These are phyloP conservation scores for Deakozyma indianensis DNA, from an alignment of 805 yeast species.

Conservation along the genomic window DNA sequence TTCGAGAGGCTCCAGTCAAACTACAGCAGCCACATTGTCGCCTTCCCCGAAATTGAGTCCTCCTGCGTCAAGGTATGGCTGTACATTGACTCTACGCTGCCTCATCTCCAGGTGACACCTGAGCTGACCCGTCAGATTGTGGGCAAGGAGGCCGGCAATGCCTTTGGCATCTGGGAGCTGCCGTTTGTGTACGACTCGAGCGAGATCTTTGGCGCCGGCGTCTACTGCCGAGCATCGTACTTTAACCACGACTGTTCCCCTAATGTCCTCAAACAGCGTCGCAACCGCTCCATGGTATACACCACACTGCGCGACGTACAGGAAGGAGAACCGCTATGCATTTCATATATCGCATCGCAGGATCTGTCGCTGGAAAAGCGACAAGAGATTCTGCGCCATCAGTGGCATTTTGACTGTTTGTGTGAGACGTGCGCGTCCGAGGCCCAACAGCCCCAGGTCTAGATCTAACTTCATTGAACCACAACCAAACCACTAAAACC, in stretches of 20 bases:
- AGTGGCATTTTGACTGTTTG: conserved; percentile 48
- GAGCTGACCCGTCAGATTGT: conserved; percentile 30
- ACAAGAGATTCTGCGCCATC: conserved; percentile 27
- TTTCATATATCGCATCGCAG: conserved; percentile 42
- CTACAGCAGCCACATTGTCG: conserved; percentile 30
- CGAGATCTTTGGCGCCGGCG: conserved; percentile 45
- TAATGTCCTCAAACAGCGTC: conserved; percentile 34
- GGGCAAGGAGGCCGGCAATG: conserved; percentile 51
- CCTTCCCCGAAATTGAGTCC: conserved; percentile 33
- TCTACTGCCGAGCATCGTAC: conserved; percentile 49
- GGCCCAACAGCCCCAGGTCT: too few relatives aligned
- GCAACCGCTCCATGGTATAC: conserved; percentile 28
- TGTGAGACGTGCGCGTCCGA: conserved; percentile 37
- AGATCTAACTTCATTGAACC: too few relatives aligned
- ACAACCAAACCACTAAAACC: too few relatives aligned
- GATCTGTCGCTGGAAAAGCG: conserved; percentile 29
- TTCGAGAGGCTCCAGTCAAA: conserved; percentile 37
- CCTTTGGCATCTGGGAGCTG: conserved; percentile 54
- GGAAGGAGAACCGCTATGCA: conserved; percentile 38
- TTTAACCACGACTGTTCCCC: conserved; percentile 54
- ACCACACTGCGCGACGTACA: conserved; percentile 26
- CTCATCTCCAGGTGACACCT: conserved; percentile 20
- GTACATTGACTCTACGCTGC: conserved; percentile 29
- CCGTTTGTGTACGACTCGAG: conserved; percentile 19
- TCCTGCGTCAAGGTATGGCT: conserved; percentile 35